Percentiles rank a stretch among this genome's conserved stretches.
Conservation (phyloP, 352 stramenopile species). For the Blastocystis sp. region DNA sequence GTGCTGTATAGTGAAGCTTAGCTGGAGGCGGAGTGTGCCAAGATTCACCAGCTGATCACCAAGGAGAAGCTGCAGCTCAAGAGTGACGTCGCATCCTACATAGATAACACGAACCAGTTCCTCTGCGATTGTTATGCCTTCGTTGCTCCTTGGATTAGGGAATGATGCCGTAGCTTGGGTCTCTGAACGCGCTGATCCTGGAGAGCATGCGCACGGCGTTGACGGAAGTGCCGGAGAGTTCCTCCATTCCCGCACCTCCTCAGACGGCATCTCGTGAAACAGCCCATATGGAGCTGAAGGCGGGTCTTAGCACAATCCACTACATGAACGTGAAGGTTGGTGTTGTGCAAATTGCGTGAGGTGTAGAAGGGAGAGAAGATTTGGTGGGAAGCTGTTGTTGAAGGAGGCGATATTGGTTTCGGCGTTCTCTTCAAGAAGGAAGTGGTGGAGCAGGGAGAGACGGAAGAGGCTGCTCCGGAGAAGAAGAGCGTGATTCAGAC, state of each 20-base stretch:
- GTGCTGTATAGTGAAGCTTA: not conserved
- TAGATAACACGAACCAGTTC: conserved; percentile 50
- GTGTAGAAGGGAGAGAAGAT: conserved; percentile 35
- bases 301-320: conserved; percentile 51
- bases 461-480: not conserved
- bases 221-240: not conserved
- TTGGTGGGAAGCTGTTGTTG: conserved; percentile 31
- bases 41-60: not conserved
- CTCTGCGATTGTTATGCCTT: conserved; percentile 27
- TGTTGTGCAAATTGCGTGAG: not conserved
- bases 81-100: conserved; percentile 37
- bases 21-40: conserved; percentile 18
- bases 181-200: conserved; percentile 16
- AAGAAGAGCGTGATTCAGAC: conserved; percentile 24
- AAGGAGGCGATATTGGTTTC: conserved; percentile 44
- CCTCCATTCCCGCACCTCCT: not conserved
- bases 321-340: conserved; percentile 12
- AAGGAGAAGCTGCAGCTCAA: conserved; percentile 51
- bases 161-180: conserved; percentile 36
- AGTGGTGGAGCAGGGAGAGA: not conserved
- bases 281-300: not conserved
- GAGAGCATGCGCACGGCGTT: conserved; percentile 31
- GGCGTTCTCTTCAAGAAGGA: conserved; percentile 56
- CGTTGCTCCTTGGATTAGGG: too few relatives aligned
- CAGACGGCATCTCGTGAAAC: not conserved